Evolutionary conservation across 192 early-diverging fungal genomes (phyloP), one percentile per base, ranked within the genome.

Genomic region (Podila epigama): DNA sequence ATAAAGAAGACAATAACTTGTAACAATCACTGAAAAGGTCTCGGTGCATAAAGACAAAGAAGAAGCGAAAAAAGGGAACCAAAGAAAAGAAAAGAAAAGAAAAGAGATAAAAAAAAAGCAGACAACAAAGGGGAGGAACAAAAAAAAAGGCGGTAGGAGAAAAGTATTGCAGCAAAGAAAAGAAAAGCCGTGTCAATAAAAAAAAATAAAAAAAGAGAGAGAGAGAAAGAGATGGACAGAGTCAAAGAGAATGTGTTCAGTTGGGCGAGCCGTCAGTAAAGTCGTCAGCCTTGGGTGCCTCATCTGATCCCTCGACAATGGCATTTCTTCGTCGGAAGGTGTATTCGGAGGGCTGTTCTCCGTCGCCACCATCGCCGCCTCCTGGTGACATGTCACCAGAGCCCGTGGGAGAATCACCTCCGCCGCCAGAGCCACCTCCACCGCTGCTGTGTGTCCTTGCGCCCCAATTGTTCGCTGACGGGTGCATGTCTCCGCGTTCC

Each of bases 201-300:
- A 40, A 40, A 35, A 27, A 11, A 8, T 9, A 59, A 42, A 20
- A 13, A 7, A 18, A 41, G 10, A 16, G 34, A 31, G 32, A 53
- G 27, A 35, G 28, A 37, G 32, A 34, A 37, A 36, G 42, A 48
- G 25, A 37, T 44, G 34, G 42, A 4, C 28, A 29, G 31, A 36
- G 9, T 5, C 5, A 39, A 58, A 25, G 36, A 41, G 31, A 31
- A 20, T 36, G 25, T 4, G 37, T 63, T 77, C 73, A 77, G 40
- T 77, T 77, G 28, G 73, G 66, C 6, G 73, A 68, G 12, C 32
- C 35, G 44, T 52, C 67, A 13, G 73, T 59, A 56, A 68, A 77
- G 55, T 77, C 73, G 29, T 77, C 73, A 11, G 73, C 59, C 34
- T 77, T 77, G 55, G 73, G 73, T 39, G 73, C 73, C n/a, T 77